Conservation (phyloP, 2,329 filamentous ascomycete species). For the Capronia americana region DNA sequence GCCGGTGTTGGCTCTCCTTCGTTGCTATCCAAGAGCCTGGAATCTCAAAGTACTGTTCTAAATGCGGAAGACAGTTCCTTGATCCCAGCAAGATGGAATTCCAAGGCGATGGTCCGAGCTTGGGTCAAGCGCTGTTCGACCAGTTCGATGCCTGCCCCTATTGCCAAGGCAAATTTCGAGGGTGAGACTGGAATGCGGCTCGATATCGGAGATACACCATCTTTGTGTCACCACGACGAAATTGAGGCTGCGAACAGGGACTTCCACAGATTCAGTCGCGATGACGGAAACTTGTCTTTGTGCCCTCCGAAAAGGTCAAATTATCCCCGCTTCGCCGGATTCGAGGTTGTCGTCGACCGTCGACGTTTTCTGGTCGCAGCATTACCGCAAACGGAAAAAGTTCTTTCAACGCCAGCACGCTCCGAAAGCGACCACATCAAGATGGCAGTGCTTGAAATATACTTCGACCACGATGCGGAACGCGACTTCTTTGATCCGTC, state of each 20-base stretch:
- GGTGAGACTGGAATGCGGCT: slow-evolving; percentile 37
- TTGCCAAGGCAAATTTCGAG: slow-evolving; percentile 40
- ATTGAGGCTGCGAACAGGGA: slow-evolving; percentile 30
- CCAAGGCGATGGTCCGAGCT: slow-evolving; percentile 34
- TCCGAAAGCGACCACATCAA: slow-evolving; percentile 27
- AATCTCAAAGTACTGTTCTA: slow-evolving; percentile 40
- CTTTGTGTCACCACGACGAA: slow-evolving; percentile 32
- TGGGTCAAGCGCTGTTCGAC: slow-evolving; percentile 37
- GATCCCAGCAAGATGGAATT: slow-evolving; percentile 35
- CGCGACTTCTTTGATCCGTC: slow-evolving; percentile 12
- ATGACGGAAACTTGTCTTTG: slow-evolving; percentile 19
- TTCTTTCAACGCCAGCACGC: slow-evolving; percentile 30
- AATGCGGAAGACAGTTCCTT: slow-evolving; percentile 40
- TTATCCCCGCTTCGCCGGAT: slow-evolving; percentile 16
- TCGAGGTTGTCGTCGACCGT: slow-evolving; percentile 2
- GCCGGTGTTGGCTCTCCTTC: slow-evolving; percentile 40
- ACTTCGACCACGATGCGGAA: slow-evolving; percentile 9
- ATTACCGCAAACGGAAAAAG: slow-evolving; percentile 36
- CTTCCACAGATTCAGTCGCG: not conserved
- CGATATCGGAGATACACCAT: slow-evolving; percentile 20
- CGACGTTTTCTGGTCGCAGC: slow-evolving; percentile 19
- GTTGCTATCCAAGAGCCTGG: slow-evolving; percentile 41
- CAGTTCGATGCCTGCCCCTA: slow-evolving; percentile 40
- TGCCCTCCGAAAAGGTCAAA: slow-evolving; percentile 29
- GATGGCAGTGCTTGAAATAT: slow-evolving; percentile 32